A percentile compares a stretch with the other conserved stretches of the same genome.
These are phyloP conservation scores for Xylariomycetidae sp. DNA, from an alignment of 2,329 filamentous ascomycete species.

Conservation along the genomic window DNA sequence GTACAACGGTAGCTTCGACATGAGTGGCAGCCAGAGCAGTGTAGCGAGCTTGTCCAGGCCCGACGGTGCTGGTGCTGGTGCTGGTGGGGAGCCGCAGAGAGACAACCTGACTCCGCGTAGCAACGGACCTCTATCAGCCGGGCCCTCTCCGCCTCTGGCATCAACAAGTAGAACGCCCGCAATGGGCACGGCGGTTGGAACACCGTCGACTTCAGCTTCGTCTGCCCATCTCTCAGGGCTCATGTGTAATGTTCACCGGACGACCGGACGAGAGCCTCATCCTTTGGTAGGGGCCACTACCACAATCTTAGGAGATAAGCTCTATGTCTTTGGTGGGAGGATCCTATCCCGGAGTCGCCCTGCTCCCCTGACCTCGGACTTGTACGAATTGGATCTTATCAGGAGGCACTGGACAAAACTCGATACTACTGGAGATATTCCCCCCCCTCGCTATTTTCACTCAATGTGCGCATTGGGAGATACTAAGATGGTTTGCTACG, in stretches of 20 bases:
- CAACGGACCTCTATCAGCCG: conserved; percentile 50
- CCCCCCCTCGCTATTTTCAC: conserved; percentile 92
- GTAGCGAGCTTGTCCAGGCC: conserved; percentile 36
- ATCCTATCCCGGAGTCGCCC: conserved; percentile 80
- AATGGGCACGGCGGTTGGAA: conserved; percentile 34
- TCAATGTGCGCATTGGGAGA: conserved; percentile 92
- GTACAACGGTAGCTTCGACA: conserved; percentile 34
- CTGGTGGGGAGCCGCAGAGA: conserved; percentile 42
- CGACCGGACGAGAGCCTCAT: conserved; percentile 86
- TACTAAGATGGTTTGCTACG: conserved; percentile 95
- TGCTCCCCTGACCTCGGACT: conserved; percentile 74
- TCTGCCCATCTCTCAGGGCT: conserved; percentile 60
- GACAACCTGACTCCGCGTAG: conserved; percentile 49
- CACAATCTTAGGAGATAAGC: conserved; percentile 88
- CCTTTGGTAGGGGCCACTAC: conserved; percentile 92
- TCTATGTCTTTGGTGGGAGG: conserved; percentile 94
- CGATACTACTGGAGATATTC: conserved; percentile 77
- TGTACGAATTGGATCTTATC: conserved; percentile 92
- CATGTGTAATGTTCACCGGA: conserved; percentile 73
- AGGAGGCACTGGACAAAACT: conserved; percentile 90
- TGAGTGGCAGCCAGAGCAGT: conserved; percentile 44
- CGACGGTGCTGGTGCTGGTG: conserved; percentile 39
- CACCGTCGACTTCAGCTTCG: conserved; percentile 40
- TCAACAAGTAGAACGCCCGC: conserved; percentile 35
- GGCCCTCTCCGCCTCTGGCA: conserved; percentile 49